Percentiles rank a stretch among this genome's conserved stretches.
Conservation (phyloP, 495 filamentous ascomycete genomes). For the Poronia punctata region DNA sequence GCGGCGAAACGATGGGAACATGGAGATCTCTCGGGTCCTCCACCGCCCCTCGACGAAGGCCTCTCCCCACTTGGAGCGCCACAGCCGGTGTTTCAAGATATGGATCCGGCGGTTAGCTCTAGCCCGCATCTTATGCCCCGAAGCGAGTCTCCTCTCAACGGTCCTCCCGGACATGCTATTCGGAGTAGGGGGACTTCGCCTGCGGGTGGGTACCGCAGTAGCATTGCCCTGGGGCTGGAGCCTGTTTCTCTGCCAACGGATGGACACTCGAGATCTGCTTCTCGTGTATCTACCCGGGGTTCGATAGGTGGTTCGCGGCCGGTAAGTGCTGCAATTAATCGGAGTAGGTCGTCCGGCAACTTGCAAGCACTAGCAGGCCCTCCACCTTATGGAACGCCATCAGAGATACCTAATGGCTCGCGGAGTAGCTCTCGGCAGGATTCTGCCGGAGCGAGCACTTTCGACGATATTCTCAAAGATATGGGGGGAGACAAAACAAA, state of each 20-base stretch:
- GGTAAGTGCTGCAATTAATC: slow-evolving; percentile 16
- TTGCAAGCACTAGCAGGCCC: slow-evolving; percentile 14
- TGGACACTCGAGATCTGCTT: slow-evolving; percentile 12
- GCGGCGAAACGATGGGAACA: slow-evolving; percentile 66
- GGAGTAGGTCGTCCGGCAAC: slow-evolving; percentile 25
- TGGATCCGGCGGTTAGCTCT: slow-evolving; percentile 16
- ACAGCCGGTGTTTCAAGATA: slow-evolving; percentile 23
- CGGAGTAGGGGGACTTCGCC: slow-evolving; percentile 28
- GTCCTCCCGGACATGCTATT: slow-evolving; percentile 25
- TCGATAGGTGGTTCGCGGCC: slow-evolving; percentile 22
- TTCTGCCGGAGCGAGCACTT: slow-evolving; percentile 44
- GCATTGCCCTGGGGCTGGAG: slow-evolving; percentile 41
- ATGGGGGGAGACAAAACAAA: slow-evolving; percentile 30
- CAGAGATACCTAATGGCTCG: slow-evolving; percentile 10
- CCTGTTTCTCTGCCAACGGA: slow-evolving; percentile 25
- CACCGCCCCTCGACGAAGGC: slow-evolving; percentile 14
- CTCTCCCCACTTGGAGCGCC: slow-evolving; percentile 34
- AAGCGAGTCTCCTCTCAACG: slow-evolving; percentile 21
- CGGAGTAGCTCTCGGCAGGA: slow-evolving; percentile 31
- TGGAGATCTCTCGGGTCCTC: slow-evolving; percentile 13
- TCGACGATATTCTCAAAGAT: slow-evolving; percentile 58
- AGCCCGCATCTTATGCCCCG: slow-evolving; percentile 16
- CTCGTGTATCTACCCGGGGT: slow-evolving; percentile 19
- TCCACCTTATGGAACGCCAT: slow-evolving; percentile 4
- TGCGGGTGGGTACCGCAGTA: slow-evolving; percentile 29